phyloP scores from a whole-genome alignment of 2,329 filamentous ascomycete species.

The Penicillium sp. region DNA sequence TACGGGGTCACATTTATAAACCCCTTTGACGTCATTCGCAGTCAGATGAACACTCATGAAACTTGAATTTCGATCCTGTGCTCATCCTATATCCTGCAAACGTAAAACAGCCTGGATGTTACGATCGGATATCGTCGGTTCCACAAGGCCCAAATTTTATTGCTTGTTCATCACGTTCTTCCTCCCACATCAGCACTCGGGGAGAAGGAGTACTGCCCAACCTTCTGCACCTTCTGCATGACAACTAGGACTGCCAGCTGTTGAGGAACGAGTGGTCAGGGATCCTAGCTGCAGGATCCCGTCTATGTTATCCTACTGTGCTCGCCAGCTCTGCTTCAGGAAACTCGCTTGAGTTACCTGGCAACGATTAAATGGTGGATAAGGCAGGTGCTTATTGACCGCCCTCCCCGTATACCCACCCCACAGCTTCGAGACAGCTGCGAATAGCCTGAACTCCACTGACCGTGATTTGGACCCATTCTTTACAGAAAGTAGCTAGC shows the following conservation, averaged over 20 bases:
- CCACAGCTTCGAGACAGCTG: slow-evolving; percentile 5
- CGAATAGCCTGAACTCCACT: not conserved
- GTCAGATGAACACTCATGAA: not conserved
- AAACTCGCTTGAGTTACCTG: slow-evolving; percentile 2
- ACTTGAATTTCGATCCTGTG: not conserved
- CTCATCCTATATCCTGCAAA: not conserved
- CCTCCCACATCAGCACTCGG: not conserved
- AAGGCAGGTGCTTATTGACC: slow-evolving; percentile 7
- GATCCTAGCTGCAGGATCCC: not conserved
- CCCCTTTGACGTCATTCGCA: slow-evolving; percentile 15
- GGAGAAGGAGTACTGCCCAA: slow-evolving; percentile 10
- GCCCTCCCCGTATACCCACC: slow-evolving; percentile 5
- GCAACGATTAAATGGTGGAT: not conserved
- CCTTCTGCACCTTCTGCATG: not conserved
- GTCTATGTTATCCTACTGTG: not conserved
- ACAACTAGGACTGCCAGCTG: not conserved
- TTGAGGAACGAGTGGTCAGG: not conserved
- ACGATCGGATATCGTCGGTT: slow-evolving; percentile 2
- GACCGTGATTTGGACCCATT: not conserved
- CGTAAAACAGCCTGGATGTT: not conserved
- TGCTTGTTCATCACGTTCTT: not conserved
- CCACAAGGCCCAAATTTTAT: slow-evolving; percentile 1
- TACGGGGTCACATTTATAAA: slow-evolving; percentile 9
- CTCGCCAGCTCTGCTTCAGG: not conserved
- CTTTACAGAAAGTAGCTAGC: not conserved